Evolutionary conservation across 306 rosid genomes (phyloP).

Genomic region (Mimosa bimucronata): DNA sequence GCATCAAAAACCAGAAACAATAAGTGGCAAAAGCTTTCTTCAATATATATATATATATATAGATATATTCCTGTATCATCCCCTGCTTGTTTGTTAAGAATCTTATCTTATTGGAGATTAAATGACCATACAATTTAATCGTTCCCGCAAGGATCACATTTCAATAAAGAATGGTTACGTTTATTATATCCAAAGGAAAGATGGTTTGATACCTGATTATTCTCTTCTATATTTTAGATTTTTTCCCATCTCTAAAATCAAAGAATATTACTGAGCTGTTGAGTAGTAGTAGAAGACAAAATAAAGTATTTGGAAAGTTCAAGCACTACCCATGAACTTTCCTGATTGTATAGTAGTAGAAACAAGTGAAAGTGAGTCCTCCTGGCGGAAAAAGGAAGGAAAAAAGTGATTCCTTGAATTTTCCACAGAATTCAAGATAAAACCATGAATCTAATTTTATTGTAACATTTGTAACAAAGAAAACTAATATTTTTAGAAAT

Average conservation of each 20-base stretch:
- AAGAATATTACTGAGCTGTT: neutral
- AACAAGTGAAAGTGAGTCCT: neutral
- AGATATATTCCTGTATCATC: too few relatives aligned
- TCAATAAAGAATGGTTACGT: neutral
- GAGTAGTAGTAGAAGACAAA: neutral
- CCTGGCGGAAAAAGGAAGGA: too few relatives aligned
- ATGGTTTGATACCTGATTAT: neutral
- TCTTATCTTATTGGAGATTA: neutral
- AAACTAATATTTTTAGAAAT: too few relatives aligned
- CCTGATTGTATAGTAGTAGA: neutral
- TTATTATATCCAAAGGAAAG: neutral
- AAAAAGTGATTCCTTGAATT: neutral
- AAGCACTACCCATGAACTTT: neutral
- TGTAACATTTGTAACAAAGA: too few relatives aligned
- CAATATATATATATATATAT: too few relatives aligned
- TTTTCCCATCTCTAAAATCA: neutral
- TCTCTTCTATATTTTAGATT: neutral
- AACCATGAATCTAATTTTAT: too few relatives aligned
- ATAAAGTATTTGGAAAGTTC: neutral
- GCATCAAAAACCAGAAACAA: too few relatives aligned
- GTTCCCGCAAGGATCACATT: conserved; percentile 30
- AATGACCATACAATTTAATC: neutral
- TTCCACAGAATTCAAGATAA: neutral
- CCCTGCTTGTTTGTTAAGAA: neutral
- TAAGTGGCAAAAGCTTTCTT: too few relatives aligned